Base-by-base conservation (phyloP, 2,329 filamentous ascomycete species). In the Pyricularia pennisetigena region DNA sequence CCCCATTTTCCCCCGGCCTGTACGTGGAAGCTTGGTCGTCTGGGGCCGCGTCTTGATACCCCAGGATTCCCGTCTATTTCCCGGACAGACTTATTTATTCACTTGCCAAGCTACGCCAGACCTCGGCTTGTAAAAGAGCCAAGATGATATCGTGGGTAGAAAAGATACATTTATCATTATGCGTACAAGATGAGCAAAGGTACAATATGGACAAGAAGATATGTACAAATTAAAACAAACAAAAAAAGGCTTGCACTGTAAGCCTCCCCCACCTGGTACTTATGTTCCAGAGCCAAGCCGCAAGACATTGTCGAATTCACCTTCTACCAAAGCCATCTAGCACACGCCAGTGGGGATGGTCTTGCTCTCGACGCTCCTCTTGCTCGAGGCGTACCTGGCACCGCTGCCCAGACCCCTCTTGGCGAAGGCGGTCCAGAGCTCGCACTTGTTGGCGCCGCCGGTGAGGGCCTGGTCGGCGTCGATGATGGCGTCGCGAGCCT, bases 401-500 rank as follows among this genome's bases (percentile, higher is more conserved):
- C 74, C 73, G 0, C 71, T 68, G 49, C 85, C 85, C 2, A 87
- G 74, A n/a, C 85, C 85, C 64, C 85, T 77, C 80, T 86, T 86
- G 1, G 85, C 84, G 71, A 87, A 86, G 0, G 73, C 85, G 16
- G 71, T 82, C 85, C 85, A 87, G 69, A 87, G 75, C 71, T 79
- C 78, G 67, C 85, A 86, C 14, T 72, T 69, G 74, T 87, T 86
- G 12, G 72, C 74, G 2, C 84, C 85, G 0, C 78, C 79, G 1
- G 84, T 86, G 9, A 87, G 76, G 4, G 79, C 79, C 41, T 74
- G 75, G 72, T 87, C 85, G 0, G 85, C 85, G 69, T 86, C 85
- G 26, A 87, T 72, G 70, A 87, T 86, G 23, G 83, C 83, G 68
- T 86, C 80, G 30, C 85, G 79, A 1, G 83, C 83, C 67, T 80